Conservation (phyloP, 192 early-diverging fungal species). For the Entophlyctis luteolus region DNA sequence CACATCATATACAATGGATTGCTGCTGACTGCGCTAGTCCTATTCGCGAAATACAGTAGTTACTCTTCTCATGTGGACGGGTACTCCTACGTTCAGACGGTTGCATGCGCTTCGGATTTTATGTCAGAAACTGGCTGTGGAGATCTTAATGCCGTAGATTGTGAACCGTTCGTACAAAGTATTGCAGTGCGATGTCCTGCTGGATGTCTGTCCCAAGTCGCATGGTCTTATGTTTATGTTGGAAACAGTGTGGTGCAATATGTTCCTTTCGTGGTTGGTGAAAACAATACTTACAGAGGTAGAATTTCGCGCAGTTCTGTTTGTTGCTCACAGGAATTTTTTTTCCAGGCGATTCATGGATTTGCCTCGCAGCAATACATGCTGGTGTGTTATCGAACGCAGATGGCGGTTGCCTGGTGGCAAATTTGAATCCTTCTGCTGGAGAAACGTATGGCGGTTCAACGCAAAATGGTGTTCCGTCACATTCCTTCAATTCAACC, state of each 20-base stretch:
- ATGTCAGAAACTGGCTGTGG: conserved; percentile 7
- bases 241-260: conserved; percentile 4
- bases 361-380: conserved; percentile 33
- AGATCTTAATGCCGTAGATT: not conserved
- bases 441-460: not conserved
- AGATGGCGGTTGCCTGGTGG: conserved; percentile 30
- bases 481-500: conserved; percentile 27
- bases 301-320: too few species aligned
- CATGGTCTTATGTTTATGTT: conserved; percentile 4
- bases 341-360: conserved; percentile 37
- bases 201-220: conserved; percentile 5
- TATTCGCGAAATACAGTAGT: conserved; percentile 1
- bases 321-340: too few species aligned
- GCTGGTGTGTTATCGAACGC: conserved; percentile 27
- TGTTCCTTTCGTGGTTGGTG: conserved; percentile 33
- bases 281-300: conserved; percentile 17
- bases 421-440: conserved; percentile 16
- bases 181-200: conserved; percentile 18
- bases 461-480: conserved; percentile 23
- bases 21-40: not conserved
- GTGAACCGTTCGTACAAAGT: conserved; percentile 14
- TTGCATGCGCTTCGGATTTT: not conserved
- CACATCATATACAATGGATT: not conserved
- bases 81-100: not conserved
- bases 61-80: not conserved